phyloP scores from a whole-genome alignment of 805 yeast genomes.

The Nematodospora valgi region DNA sequence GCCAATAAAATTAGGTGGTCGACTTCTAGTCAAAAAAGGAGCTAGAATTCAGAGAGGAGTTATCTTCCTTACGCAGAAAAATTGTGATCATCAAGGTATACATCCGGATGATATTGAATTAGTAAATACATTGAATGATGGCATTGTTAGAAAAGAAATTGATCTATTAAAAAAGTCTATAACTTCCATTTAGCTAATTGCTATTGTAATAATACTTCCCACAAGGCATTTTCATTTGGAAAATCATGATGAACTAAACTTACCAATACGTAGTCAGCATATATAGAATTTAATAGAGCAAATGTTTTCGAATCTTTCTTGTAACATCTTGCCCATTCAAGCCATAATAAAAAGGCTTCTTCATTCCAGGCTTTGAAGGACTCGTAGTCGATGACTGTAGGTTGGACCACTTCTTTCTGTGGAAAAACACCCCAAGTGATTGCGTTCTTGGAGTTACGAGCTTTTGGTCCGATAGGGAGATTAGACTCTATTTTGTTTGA shows the following conservation, averaged over 20 bases:
- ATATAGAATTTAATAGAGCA: conserved; percentile 57
- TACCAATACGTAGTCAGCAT: conserved; percentile 68
- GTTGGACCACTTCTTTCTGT: conserved; percentile 81
- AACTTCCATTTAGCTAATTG: conserved; percentile 18
- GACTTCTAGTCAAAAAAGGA: conserved; percentile 47
- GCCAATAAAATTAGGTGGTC: conserved; percentile 54
- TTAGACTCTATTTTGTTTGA: conserved; percentile 59
- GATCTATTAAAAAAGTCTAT: conserved; percentile 45
- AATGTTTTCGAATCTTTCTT: conserved; percentile 53
- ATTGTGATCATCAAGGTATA: conserved; percentile 32
- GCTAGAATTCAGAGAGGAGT: conserved; percentile 48
- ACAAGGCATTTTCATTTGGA: conserved; percentile 66
- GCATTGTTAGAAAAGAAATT: conserved; percentile 36
- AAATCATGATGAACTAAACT: conserved; percentile 86
- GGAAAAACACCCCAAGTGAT: conserved; percentile 99
- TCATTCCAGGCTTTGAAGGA: conserved; percentile 96
- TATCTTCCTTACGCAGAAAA: conserved; percentile 30
- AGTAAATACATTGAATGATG: conserved; percentile 28
- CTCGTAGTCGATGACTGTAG: conserved; percentile 88
- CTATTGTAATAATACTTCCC: conserved; percentile 58
- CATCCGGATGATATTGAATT: conserved; percentile 20
- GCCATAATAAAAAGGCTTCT: conserved; percentile 89
- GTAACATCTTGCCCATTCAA: conserved; percentile 87
- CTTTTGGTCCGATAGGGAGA: conserved; percentile 36
- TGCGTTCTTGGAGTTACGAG: conserved; percentile 56